A percentile compares a stretch with the other conserved stretches of the same genome.
phyloP scores from a whole-genome alignment of 495 filamentous ascomycete species.

The Penicillium manginii region DNA sequence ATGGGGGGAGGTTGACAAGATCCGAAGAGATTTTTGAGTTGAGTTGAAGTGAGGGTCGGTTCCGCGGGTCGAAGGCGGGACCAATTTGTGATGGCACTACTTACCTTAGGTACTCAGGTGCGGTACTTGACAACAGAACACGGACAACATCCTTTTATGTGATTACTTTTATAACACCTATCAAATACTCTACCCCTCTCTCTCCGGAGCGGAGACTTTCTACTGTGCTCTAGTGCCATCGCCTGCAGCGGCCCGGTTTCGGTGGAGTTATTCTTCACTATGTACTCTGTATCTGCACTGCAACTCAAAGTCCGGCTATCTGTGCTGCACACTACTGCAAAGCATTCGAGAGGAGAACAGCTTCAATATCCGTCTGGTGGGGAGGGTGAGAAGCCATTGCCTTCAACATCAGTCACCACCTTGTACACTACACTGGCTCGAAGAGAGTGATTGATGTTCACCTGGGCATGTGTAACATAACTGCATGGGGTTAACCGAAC shows the following conservation, averaged over 20 bases:
- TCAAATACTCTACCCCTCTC: constrained; percentile 5
- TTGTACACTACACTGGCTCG: not conserved
- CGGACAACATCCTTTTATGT: not conserved
- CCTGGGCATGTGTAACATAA: not conserved
- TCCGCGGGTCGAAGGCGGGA: constrained; percentile 29
- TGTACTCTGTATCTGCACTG: constrained; percentile 1
- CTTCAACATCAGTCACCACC: not conserved
- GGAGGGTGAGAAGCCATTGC: not conserved
- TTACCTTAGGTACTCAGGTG: no score
- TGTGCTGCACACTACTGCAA: constrained; percentile 4
- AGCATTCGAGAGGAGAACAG: not conserved
- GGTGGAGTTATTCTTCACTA: constrained; percentile 4
- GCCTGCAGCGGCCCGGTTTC: constrained; percentile 14
- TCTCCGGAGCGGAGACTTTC: constrained; percentile 9
- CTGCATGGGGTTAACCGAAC: not conserved
- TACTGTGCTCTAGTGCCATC: constrained; percentile 1
- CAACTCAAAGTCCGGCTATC: not conserved
- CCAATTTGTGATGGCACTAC: not conserved
- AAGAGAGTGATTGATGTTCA: not conserved
- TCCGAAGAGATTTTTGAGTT: constrained; percentile 31
- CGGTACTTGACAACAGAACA: not conserved
- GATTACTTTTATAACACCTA: no score
- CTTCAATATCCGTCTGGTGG: no score
- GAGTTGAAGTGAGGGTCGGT: constrained; percentile 14
- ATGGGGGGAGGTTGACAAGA: constrained; percentile 8